A percentile compares a stretch with the other conserved stretches of the same genome.
Evolutionary conservation across 116 monocot species (phyloP).

Genomic region (Phalaenopsis hybrid): DNA sequence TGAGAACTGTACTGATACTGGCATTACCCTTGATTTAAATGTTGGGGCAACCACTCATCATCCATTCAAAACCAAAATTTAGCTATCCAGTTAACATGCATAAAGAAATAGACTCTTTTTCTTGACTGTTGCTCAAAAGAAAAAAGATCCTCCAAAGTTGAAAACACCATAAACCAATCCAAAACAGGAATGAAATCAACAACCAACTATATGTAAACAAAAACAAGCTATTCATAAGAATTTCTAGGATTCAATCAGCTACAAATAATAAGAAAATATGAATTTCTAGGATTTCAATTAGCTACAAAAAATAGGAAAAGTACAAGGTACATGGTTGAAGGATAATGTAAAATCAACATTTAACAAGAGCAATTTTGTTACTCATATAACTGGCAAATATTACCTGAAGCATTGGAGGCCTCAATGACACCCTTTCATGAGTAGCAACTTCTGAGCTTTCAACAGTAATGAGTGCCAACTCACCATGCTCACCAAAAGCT

Average conservation of each 20-base stretch:
- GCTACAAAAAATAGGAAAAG: background rate
- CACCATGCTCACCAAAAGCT: constrained; percentile 84
- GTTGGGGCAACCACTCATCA: background rate
- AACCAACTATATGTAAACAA: background rate
- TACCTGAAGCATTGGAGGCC: constrained; percentile 98
- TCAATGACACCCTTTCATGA: constrained; percentile 64
- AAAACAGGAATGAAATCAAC: background rate
- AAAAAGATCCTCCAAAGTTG: background rate
- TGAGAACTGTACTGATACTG: background rate
- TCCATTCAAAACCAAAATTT: background rate
- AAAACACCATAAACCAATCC: background rate
- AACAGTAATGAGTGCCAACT: constrained; percentile 83
- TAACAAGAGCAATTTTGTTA: background rate
- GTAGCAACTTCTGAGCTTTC: constrained; percentile 53
- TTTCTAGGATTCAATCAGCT: too few relatives aligned
- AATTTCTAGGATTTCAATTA: background rate
- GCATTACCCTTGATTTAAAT: background rate
- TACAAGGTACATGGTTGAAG: background rate
- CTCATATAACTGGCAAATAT: constrained; percentile 4
- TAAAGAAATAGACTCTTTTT: background rate
- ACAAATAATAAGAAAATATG: too few relatives aligned
- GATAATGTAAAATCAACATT: constrained; percentile 2
- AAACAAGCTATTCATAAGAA: background rate
- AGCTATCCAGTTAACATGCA: background rate
- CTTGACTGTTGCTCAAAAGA: background rate